phyloP scores from a whole-genome alignment of 2,329 filamentous ascomycete species.

The Pseudofabraea citricarpa region DNA sequence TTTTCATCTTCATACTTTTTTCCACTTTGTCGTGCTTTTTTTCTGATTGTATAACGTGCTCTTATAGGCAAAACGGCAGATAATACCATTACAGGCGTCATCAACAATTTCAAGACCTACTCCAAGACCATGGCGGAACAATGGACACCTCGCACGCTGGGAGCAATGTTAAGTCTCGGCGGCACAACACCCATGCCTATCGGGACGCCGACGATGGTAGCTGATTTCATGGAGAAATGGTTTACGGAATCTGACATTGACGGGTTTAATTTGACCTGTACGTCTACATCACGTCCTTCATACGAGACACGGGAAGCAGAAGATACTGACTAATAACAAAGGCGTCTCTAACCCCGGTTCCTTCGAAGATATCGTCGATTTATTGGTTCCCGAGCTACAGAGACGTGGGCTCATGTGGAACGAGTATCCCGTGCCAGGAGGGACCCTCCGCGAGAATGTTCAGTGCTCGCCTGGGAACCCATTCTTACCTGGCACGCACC shows the following conservation, averaged over 20 bases:
- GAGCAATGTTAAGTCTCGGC: neutral
- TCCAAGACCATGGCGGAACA: neutral
- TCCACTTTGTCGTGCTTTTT: neutral
- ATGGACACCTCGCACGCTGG: neutral
- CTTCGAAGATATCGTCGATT: constrained; percentile 61
- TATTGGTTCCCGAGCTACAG: constrained; percentile 57
- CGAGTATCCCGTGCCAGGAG: neutral
- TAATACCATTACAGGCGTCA: constrained; percentile 1
- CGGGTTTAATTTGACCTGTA: constrained; percentile 49
- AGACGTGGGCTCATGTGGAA: constrained; percentile 35
- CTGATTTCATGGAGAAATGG: constrained; percentile 59
- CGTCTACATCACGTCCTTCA: neutral
- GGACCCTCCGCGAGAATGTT: neutral
- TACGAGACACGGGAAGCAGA: neutral
- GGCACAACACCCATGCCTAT: neutral
- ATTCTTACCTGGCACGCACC: neutral
- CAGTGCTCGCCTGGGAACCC: neutral
- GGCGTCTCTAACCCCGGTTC: constrained; percentile 45
- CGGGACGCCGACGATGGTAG: neutral
- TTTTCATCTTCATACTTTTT: no score
- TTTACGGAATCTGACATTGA: constrained; percentile 64
- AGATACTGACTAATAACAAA: neutral
- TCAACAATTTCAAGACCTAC: neutral
- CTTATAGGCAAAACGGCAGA: neutral
- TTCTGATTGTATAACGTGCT: neutral